phyloP scores from a whole-genome alignment of 495 filamentous ascomycete genomes.

The Oleoguttula mirabilis region DNA sequence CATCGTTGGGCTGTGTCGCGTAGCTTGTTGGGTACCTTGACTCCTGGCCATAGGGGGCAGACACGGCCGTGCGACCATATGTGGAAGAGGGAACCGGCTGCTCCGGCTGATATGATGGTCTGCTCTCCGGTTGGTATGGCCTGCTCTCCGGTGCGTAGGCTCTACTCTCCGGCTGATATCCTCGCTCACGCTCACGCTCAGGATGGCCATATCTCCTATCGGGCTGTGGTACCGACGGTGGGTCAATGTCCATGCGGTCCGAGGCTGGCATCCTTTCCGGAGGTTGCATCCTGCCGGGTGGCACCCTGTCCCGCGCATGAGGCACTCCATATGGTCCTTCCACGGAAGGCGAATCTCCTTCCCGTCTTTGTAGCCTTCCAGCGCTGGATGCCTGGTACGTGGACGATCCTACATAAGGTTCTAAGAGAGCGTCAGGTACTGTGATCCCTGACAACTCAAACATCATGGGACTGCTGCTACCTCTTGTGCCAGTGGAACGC shows the following conservation, averaged over 20 bases:
- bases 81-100: constrained; percentile 4
- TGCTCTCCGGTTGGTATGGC: constrained; percentile 2
- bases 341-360: constrained; percentile 13
- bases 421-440: constrained; percentile 18
- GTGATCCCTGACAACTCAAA: constrained; percentile 13
- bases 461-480: constrained; percentile 12
- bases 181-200: constrained; percentile 1
- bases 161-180: constrained; percentile 4
- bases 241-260: constrained; percentile 17
- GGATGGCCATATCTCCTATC: constrained; percentile 14
- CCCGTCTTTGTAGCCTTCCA: constrained; percentile 2
- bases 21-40: constrained; percentile 15
- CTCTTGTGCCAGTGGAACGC: constrained; percentile 12
- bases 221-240: neutral
- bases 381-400: constrained; percentile 8
- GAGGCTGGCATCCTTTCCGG: too few relatives aligned
- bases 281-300: too few relatives aligned
- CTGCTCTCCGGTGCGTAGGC: constrained; percentile 7
- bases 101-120: constrained; percentile 7
- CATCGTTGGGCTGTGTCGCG: constrained; percentile 6
- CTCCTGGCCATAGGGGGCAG: constrained; percentile 4
- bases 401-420: constrained; percentile 9
- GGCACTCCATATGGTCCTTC: constrained; percentile 6
- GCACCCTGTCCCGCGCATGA: neutral
- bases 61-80: constrained; percentile 11